Evolutionary conservation across 2,329 filamentous ascomycete species (phyloP), one percentile per base, ranked within the genome.

Genomic region (Colletotrichum tofieldiae): DNA sequence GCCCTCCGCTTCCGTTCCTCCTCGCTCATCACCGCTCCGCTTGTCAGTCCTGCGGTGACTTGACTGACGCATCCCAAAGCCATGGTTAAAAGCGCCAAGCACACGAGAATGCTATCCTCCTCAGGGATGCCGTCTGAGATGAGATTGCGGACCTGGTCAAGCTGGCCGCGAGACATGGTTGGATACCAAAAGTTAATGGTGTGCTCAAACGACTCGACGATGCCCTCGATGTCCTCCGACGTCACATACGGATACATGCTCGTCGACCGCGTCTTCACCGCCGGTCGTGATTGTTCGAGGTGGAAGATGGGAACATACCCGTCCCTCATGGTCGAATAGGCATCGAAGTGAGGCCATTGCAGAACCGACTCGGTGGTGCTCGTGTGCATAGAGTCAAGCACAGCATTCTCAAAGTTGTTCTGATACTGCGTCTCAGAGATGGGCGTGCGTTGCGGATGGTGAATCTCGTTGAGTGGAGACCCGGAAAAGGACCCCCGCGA

Each of bases 111-210:
- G 3, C 76, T 79, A 45, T 84, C 79, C 3, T 85, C 82, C 4
- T 80, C 79, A 0, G 82, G 78, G 8, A 80, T 79, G 0, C 81
- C 83, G 0, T 74, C 75, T 5, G 78, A 71, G 1, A 87, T 76
- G 2, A 78, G 78, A 0, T 66, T 58, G 8, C 82, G 78, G 5
- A 84, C 77, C 29, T 74, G 75, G 1, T 79, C 74, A 0, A 86
- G 75, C 35, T 84, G 85, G 0, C 73, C 70, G 54, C 80, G 80
- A 0, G 85, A 85, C 79, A 87, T 82, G 7, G 85, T 86, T 0
- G 86, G 87, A 67, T 88, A 88, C 85, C 86, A 88, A 59, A 87
- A 88, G 76, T 88, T 89, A 52, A 88, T 79, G 43, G 82, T 84
- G 2, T 78, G 77, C 71, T 86, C 81, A 56, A 89, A 89, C 0